phyloP scores from a whole-genome alignment of 208 protist genomes.

The Leptomonas seymouri region DNA sequence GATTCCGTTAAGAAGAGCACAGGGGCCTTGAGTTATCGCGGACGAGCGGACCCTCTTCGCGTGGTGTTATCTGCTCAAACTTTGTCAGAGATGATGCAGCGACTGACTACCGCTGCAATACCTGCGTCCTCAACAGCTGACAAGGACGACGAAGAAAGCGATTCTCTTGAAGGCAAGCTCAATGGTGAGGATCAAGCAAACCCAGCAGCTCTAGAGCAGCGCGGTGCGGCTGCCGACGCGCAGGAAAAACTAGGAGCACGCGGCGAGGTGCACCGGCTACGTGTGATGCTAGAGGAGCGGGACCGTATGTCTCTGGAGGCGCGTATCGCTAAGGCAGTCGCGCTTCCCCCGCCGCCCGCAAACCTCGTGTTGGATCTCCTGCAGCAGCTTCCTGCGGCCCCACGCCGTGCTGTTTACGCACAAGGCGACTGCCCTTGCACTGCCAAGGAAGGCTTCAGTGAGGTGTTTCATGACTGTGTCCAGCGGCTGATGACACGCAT shows the following conservation, averaged over 20 bases:
- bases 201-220: too few species aligned
- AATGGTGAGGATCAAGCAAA: too few species aligned
- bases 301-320: background rate
- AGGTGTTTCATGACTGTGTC: conserved; percentile 29
- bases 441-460: conserved; percentile 44
- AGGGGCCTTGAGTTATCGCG: background rate
- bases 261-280: background rate
- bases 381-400: conserved; percentile 20
- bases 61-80: background rate
- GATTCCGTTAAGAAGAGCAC: background rate
- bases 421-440: conserved; percentile 46
- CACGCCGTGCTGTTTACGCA: conserved; percentile 59
- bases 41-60: background rate
- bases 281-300: background rate
- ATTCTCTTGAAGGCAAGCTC: background rate
- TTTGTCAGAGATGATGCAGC: background rate
- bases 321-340: conserved; percentile 13
- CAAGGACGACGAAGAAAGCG: background rate
- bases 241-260: background rate
- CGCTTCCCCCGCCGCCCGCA: conserved; percentile 11
- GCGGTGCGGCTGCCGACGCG: too few species aligned
- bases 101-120: background rate
- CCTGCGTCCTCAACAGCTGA: background rate
- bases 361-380: conserved; percentile 17
- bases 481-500: conserved; percentile 47